Conservation (phyloP, 208 protist genomes). For the Acanthamoeba rhysodes region DNA sequence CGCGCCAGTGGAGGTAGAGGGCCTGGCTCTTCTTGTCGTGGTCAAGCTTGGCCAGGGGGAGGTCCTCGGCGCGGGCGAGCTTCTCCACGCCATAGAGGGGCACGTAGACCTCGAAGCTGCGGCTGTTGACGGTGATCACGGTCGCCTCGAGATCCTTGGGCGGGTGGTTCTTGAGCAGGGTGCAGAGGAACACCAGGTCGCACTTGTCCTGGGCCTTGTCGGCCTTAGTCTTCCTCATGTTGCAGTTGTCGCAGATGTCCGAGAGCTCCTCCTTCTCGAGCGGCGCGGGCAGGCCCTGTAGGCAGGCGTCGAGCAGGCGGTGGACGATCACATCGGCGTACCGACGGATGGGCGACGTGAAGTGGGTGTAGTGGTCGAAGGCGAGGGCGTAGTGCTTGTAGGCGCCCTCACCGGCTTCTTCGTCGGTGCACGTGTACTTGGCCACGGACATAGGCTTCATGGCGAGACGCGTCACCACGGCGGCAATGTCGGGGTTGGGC, state of each 20-base stretch:
- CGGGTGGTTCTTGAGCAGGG: slow-evolving; percentile 68
- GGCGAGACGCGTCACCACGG: slow-evolving; percentile 78
- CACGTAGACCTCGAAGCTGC: slow-evolving; percentile 69
- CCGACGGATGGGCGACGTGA: slow-evolving; percentile 96
- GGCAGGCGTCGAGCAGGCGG: slow-evolving; percentile 89
- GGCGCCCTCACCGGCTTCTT: slow-evolving; percentile 75
- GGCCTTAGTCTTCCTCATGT: slow-evolving; percentile 69
- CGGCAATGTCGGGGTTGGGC: slow-evolving; percentile 46
- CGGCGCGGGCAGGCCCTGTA: slow-evolving; percentile 34
- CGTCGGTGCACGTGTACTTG: slow-evolving; percentile 88
- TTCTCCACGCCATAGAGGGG: slow-evolving; percentile 74
- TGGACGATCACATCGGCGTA: slow-evolving; percentile 96
- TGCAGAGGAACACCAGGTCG: slow-evolving; percentile 78
- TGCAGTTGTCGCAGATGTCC: slow-evolving; percentile 60
- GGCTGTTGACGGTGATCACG: slow-evolving; percentile 43
- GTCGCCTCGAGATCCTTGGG: slow-evolving; percentile 68
- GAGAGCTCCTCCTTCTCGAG: slow-evolving; percentile 58
- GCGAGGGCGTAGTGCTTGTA: slow-evolving; percentile 95
- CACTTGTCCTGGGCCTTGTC: slow-evolving; percentile 79
- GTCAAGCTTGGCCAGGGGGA: slow-evolving; percentile 62
- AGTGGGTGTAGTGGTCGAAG: slow-evolving; percentile 95
- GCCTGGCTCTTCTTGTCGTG: slow-evolving; percentile 68
- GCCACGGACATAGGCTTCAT: slow-evolving; percentile 88
- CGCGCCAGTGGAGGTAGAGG: slow-evolving; percentile 51
- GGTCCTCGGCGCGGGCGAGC: slow-evolving; percentile 47